phyloP scores from a whole-genome alignment of 139 green algal species.

The Coelastrella sp. region DNA sequence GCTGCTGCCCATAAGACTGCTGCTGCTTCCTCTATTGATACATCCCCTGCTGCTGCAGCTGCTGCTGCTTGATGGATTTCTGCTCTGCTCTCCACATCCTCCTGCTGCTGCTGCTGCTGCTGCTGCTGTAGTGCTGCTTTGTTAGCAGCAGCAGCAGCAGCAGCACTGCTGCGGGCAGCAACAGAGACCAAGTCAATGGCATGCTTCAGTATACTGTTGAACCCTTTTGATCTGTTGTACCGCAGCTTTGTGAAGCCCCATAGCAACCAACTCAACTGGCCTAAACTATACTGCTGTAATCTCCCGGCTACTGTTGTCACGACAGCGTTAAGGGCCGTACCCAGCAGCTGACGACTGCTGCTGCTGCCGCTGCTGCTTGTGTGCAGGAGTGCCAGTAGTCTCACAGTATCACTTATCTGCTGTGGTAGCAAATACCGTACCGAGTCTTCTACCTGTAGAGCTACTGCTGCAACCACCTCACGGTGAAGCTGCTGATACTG shows the following conservation, averaged over 20 bases:
- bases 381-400: background rate
- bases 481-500: background rate
- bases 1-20: slow-evolving; percentile 25
- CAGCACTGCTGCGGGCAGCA: background rate
- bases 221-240: background rate
- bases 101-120: slow-evolving; percentile 14
- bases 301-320: background rate
- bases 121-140: too few species aligned
- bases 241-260: slow-evolving; percentile 24
- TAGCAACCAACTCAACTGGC: slow-evolving; percentile 17
- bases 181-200: background rate
- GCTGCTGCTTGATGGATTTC: slow-evolving; percentile 5
- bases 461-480: slow-evolving; percentile 13
- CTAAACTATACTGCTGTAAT: background rate
- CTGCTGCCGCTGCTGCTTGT: background rate
- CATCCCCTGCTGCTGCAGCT: background rate
- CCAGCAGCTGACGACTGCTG: background rate
- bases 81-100: background rate
- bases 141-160: background rate
- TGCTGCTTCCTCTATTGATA: background rate
- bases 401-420: slow-evolving; percentile 1
- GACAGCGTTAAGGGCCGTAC: background rate
- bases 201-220: background rate
- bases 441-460: slow-evolving; percentile 22
- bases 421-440: background rate